phyloP scores from a whole-genome alignment of 352 stramenopile species.

The Phytopythium boreale region DNA sequence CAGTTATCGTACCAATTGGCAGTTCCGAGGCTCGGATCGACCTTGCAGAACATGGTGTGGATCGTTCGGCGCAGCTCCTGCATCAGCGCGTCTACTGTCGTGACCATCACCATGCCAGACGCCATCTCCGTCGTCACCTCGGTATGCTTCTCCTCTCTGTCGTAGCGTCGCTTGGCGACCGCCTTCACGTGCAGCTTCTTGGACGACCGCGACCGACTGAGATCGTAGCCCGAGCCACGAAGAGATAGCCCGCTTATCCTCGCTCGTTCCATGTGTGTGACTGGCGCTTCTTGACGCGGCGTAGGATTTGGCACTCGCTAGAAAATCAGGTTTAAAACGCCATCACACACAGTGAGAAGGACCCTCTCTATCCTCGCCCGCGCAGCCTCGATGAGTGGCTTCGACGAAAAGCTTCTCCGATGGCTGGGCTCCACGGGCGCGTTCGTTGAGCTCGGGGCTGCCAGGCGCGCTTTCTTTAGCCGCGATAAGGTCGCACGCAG shows the following conservation, averaged over 20 bases:
- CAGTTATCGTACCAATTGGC: slow-evolving; percentile 55
- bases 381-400: not conserved
- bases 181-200: slow-evolving; percentile 15
- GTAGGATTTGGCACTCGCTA: not conserved
- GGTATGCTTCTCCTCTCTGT: not conserved
- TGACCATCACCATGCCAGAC: slow-evolving; percentile 16
- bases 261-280: slow-evolving; percentile 20
- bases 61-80: slow-evolving; percentile 47
- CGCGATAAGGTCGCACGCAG: not conserved
- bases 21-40: slow-evolving; percentile 31
- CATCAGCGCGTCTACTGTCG: slow-evolving; percentile 43
- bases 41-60: slow-evolving; percentile 41
- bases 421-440: not conserved
- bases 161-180: slow-evolving; percentile 4
- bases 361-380: not conserved
- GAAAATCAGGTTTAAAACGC: not conserved
- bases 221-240: slow-evolving; percentile 34
- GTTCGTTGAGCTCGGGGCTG: not conserved
- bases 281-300: not conserved
- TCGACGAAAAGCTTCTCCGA: not conserved
- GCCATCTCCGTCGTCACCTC: no score
- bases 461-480: not conserved
- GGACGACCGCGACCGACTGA: slow-evolving; percentile 8
- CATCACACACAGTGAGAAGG: slow-evolving; percentile 5
- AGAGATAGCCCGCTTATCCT: slow-evolving; percentile 28